These are phyloP conservation scores for Suaeda aralocaspica DNA, from an alignment of 148 eudicot genomes.

Conservation along the genomic window DNA sequence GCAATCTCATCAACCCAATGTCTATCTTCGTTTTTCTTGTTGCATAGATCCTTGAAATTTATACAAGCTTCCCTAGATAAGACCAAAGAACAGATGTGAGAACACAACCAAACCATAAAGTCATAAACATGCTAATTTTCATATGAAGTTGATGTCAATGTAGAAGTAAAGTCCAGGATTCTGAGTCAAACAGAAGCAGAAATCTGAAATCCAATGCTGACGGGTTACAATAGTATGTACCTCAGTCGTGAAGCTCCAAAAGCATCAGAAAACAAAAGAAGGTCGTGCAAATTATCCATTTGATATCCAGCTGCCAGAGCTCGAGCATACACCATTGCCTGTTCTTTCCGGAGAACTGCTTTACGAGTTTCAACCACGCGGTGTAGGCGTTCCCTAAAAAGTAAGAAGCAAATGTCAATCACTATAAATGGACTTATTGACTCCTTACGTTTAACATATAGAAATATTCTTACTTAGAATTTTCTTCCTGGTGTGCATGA, in stretches of 20 bases:
- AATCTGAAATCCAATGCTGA: background rate
- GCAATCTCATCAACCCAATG: constrained; percentile 85
- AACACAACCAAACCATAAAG: background rate
- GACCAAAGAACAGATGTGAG: constrained; percentile 17
- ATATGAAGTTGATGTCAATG: too few relatives aligned
- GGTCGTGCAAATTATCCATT: constrained; percentile 57
- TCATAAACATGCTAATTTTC: background rate
- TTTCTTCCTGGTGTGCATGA: constrained; percentile 52
- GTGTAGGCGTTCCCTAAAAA: constrained; percentile 60
- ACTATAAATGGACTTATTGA: background rate
- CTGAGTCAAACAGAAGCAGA: too few relatives aligned
- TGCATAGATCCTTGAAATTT: constrained; percentile 65
- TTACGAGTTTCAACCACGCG: constrained; percentile 77
- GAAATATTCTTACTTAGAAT: constrained; percentile 51
- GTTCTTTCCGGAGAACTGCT: constrained; percentile 70
- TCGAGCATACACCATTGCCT: constrained; percentile 92
- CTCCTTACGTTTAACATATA: background rate
- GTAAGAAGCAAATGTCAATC: constrained; percentile 12
- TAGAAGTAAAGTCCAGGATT: background rate
- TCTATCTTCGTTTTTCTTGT: constrained; percentile 65
- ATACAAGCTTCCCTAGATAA: constrained; percentile 71
- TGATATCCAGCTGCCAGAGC: constrained; percentile 83
- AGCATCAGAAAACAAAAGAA: constrained; percentile 62
- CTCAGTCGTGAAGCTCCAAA: constrained; percentile 89
- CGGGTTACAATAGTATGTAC: constrained; percentile 27